These are phyloP conservation scores for Boletus tomentosulus DNA, from an alignment of 768 basidiomycete species.

Conservation along the genomic window DNA sequence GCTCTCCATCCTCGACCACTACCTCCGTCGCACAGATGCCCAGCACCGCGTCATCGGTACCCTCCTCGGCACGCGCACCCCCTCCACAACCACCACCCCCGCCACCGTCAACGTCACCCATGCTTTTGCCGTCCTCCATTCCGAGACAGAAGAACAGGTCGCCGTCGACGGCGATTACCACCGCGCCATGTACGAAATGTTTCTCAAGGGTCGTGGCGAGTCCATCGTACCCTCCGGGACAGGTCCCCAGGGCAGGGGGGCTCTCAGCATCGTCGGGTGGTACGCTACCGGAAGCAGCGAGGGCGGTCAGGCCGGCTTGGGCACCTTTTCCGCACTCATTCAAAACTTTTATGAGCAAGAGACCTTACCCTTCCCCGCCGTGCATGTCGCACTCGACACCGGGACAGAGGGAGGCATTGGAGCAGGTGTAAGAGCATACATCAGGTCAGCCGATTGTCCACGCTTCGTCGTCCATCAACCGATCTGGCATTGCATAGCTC, in stretches of 20 bases:
- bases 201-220: slow-evolving; percentile 59
- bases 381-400: slow-evolving; percentile 90
- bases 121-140: slow-evolving; percentile 90
- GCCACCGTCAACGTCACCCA: slow-evolving; percentile 65
- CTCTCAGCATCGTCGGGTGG: slow-evolving; percentile 95
- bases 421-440: slow-evolving; percentile 81
- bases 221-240: slow-evolving; percentile 11
- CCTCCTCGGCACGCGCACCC: slow-evolving; percentile 73
- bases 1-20: slow-evolving; percentile 95
- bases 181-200: slow-evolving; percentile 87
- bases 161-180: slow-evolving; percentile 98
- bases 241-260: slow-evolving; percentile 39
- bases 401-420: slow-evolving; percentile 58
- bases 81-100: slow-evolving; percentile 34
- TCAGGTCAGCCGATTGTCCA: slow-evolving; percentile 52
- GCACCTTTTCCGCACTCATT: slow-evolving; percentile 93
- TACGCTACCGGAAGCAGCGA: slow-evolving; percentile 68
- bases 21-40: slow-evolving; percentile 76
- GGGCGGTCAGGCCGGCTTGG: slow-evolving; percentile 46
- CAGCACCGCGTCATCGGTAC: slow-evolving; percentile 95
- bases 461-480: slow-evolving; percentile 6
- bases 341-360: slow-evolving; percentile 98
- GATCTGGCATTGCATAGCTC: slow-evolving; percentile 45
- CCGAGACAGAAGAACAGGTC: slow-evolving; percentile 88
- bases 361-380: slow-evolving; percentile 80